phyloP scores from a whole-genome alignment of 768 basidiomycete genomes.

The Clavaria fumosa region DNA sequence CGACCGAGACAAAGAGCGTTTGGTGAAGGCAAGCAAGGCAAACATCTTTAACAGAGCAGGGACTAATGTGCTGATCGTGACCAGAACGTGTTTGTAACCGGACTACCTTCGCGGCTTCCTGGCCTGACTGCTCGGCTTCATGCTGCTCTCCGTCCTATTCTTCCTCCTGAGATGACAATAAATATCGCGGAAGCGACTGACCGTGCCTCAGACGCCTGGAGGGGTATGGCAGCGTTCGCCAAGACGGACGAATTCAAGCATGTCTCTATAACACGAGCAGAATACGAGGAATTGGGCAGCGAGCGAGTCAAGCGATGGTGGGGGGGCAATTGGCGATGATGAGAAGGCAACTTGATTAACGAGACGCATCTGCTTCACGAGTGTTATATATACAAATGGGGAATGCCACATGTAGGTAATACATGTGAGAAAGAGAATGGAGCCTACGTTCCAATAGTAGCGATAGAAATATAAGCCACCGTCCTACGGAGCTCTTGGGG shows the following conservation, averaged over 20 bases:
- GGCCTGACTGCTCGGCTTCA: slow-evolving; percentile 54
- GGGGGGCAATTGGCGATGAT: slow-evolving; percentile 91
- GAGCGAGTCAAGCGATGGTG: slow-evolving; percentile 84
- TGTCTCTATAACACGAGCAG: slow-evolving; percentile 52
- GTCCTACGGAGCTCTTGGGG: too few species aligned
- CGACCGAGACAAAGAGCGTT: slow-evolving; percentile 45
- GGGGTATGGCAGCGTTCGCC: slow-evolving; percentile 76
- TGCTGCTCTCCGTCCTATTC: slow-evolving; percentile 63
- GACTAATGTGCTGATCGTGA: background rate
- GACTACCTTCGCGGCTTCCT: slow-evolving; percentile 60
- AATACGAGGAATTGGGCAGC: slow-evolving; percentile 84
- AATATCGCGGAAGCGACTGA: slow-evolving; percentile 47
- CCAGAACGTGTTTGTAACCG: slow-evolving; percentile 85
- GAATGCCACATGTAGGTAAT: too few species aligned
- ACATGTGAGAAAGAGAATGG: too few species aligned
- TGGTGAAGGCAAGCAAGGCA: slow-evolving; percentile 49
- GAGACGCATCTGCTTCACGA: too few species aligned
- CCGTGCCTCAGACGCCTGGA: slow-evolving; percentile 70
- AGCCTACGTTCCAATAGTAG: too few species aligned
- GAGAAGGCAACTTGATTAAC: too few species aligned
- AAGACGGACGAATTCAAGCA: slow-evolving; percentile 35
- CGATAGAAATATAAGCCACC: too few species aligned
- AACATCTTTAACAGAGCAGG: too few species aligned
- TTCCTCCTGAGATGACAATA: slow-evolving; percentile 71
- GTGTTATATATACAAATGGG: too few species aligned